Evolutionary conservation across 768 basidiomycete species (phyloP).

Genomic region (Pholiota microspora): DNA sequence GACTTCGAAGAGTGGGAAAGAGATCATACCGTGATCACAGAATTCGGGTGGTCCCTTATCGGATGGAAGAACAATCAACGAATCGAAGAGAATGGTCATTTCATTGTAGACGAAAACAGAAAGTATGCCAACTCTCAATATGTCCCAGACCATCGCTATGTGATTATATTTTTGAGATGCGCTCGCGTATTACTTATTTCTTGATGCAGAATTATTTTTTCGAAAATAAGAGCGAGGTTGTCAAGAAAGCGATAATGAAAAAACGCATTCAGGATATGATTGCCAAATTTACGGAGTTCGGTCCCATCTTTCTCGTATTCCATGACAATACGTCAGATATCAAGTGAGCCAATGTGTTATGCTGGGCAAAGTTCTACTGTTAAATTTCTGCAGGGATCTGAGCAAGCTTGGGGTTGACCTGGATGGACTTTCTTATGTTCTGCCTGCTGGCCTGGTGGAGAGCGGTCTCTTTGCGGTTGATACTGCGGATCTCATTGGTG

Average conservation of each 20-base stretch:
- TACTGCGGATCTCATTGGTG: constrained; percentile 73
- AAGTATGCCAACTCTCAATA: constrained; percentile 58
- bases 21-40: constrained; percentile 71
- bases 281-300: constrained; percentile 32
- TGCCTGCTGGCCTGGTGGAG: constrained; percentile 55
- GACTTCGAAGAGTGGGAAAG: constrained; percentile 86
- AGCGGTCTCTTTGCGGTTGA: constrained; percentile 66
- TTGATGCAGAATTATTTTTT: constrained; percentile 58
- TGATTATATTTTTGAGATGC: constrained; percentile 23
- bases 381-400: constrained; percentile 43
- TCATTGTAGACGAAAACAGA: constrained; percentile 62
- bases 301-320: constrained; percentile 77
- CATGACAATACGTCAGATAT: constrained; percentile 79
- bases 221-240: constrained; percentile 50
- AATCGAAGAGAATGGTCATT: constrained; percentile 52
- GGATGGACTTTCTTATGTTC: constrained; percentile 45
- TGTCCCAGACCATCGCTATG: constrained; percentile 62
- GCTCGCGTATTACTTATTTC: neutral
- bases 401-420: constrained; percentile 55
- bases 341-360: constrained; percentile 44
- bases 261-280: constrained; percentile 48
- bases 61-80: constrained; percentile 53
- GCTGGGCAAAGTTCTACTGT: neutral
- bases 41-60: constrained; percentile 75
- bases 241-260: constrained; percentile 53